Evolutionary conservation across 2,329 filamentous ascomycete genomes (phyloP), one percentile per base, ranked within the genome.

Genomic region (Rhynchosporium secalis): DNA sequence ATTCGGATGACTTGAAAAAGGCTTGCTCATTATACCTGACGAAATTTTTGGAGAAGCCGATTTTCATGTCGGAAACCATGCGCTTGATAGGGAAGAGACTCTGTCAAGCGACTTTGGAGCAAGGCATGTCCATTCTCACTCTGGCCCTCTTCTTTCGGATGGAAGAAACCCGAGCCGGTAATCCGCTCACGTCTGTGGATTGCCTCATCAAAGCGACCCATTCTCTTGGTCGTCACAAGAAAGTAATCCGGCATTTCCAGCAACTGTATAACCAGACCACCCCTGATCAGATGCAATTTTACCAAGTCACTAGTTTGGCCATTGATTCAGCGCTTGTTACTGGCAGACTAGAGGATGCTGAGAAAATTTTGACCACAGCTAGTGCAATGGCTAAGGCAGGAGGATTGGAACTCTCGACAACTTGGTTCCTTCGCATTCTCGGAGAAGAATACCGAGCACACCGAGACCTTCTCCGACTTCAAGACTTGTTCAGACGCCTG

Each of bases 21-120:
- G 71, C 68, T 4, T 60, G 62, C 5, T 58, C 61, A 6, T 63
- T 75, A 38, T 75, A 69, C 56, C 64, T 73, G 7, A 62, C 65
- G 15, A 59, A 67, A 13, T 70, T 72, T 43, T 64, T 55, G 15
- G 59, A 67, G 9, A 65, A 68, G 28, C 68, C 68, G 3, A 58
- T 54, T 31, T 29, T 10, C 20, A 63, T 66, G 40, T 54, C 58
- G 20, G 55, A 45, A 3, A 40, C 56, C 20, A 63, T 69, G 60
- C 29, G 45, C 7, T 49, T 54, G 15, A 33, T 72, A 20, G 70
- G 70, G 20, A 45, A 62, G 41, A 48, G 58, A 29, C 64, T 74
- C 6, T 73, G 69, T 57, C 41, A 40, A 7, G 62, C 63, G 40
- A 64, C 69, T 12, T 69, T 51, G 57, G 56, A 49, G 13, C 63